Evolutionary conservation across 176 grass and related monocot species (phyloP).

Genomic region (Tuctoria greenei): DNA sequence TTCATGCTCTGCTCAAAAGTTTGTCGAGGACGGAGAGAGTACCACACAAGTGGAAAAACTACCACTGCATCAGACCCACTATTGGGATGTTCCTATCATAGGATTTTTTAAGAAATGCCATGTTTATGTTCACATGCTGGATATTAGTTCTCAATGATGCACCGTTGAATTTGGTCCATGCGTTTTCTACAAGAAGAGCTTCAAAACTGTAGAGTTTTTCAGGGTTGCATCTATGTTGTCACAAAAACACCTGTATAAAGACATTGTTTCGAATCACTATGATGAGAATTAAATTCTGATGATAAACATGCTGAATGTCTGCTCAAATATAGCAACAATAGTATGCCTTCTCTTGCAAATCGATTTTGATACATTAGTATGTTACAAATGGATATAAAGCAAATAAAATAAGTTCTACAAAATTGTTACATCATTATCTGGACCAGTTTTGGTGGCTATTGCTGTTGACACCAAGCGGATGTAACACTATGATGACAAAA

Average conservation of each 20-base stretch:
- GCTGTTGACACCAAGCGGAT: neutral
- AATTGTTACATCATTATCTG: constrained; percentile 25
- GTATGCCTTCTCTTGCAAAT: neutral
- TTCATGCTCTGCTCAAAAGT: too few relatives aligned
- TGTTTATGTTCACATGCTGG: neutral
- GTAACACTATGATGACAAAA: neutral
- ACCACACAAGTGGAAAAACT: too few relatives aligned
- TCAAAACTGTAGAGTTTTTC: neutral
- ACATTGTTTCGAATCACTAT: neutral
- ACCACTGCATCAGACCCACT: too few relatives aligned
- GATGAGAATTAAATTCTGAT: neutral
- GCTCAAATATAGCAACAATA: neutral
- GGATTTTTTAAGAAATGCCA: neutral
- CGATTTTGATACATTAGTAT: constrained; percentile 15
- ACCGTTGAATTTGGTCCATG: neutral
- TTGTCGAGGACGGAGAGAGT: too few relatives aligned
- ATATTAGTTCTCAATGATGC: neutral
- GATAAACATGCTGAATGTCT: neutral
- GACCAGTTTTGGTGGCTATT: neutral
- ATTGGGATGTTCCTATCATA: neutral
- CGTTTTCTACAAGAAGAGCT: neutral
- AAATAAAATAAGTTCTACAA: constrained; percentile 22
- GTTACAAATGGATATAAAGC: constrained; percentile 20
- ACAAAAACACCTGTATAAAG: neutral
- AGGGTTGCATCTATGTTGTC: neutral